A percentile compares a stretch with the other conserved stretches of the same genome.
phyloP scores from a whole-genome alignment of 257 asterid species.

The Nicotiana attenuata region DNA sequence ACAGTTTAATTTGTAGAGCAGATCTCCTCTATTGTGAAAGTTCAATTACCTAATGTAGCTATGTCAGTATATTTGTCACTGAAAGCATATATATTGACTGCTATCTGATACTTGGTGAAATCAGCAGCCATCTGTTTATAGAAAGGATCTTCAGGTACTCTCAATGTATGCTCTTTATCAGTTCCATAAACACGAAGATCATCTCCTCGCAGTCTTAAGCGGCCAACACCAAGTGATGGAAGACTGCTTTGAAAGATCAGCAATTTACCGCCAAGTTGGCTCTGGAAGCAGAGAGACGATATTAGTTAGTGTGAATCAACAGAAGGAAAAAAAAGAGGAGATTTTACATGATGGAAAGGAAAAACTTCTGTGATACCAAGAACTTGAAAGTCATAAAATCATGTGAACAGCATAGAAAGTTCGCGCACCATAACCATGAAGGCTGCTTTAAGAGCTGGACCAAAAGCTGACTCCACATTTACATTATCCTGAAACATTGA shows the following conservation, averaged over 20 bases:
- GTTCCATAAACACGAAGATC: slow-evolving; percentile 81
- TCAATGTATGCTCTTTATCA: slow-evolving; percentile 79
- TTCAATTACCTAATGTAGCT: slow-evolving; percentile 73
- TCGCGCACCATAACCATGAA: slow-evolving; percentile 87
- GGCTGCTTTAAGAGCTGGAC: slow-evolving; percentile 96
- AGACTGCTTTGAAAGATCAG: slow-evolving; percentile 84
- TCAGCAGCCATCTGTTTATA: slow-evolving; percentile 99
- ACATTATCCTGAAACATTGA: slow-evolving; percentile 82
- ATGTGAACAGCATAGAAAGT: neutral
- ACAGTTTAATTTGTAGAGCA: neutral
- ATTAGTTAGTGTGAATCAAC: neutral
- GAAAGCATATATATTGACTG: slow-evolving; percentile 87
- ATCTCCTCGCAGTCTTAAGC: slow-evolving; percentile 88
- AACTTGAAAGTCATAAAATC: neutral
- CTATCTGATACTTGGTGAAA: slow-evolving; percentile 87
- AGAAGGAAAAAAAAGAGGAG: neutral
- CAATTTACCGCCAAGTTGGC: slow-evolving; percentile 95
- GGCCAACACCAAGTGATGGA: slow-evolving; percentile 97
- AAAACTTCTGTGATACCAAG: neutral
- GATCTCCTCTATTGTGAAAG: neutral
- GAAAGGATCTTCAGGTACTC: slow-evolving; percentile 94
- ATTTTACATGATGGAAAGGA: neutral
- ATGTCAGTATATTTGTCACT: slow-evolving; percentile 87
- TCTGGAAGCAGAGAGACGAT: slow-evolving; percentile 46
- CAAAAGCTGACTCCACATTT: slow-evolving; percentile 98